Evolutionary conservation across 257 asterid species (phyloP).

Genomic region (Henckelia pumila): DNA sequence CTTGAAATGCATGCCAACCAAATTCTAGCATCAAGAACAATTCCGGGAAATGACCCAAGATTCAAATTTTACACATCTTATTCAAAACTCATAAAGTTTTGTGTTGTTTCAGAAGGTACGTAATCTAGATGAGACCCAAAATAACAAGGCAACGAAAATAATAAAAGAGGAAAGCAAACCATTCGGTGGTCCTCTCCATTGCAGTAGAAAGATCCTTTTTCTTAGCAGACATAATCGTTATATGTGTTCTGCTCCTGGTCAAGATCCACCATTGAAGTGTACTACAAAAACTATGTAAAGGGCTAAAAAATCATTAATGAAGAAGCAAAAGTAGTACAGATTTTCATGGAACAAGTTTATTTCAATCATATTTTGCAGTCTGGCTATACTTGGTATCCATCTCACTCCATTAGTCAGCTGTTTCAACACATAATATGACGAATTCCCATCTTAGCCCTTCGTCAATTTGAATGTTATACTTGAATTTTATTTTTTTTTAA

Average conservation of each 20-base stretch:
- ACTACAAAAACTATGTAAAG: slow-evolving; percentile 13
- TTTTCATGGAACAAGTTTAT: neutral
- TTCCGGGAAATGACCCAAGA: neutral
- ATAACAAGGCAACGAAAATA: neutral
- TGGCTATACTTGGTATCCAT: neutral
- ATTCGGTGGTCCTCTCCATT: slow-evolving; percentile 84
- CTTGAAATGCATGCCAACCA: neutral
- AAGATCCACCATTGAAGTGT: slow-evolving; percentile 29
- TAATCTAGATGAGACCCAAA: too few species aligned
- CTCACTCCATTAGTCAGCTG: slow-evolving; percentile 6
- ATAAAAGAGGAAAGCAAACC: slow-evolving; percentile 38
- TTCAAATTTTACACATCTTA: neutral
- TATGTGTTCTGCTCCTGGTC: slow-evolving; percentile 22
- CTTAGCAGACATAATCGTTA: slow-evolving; percentile 44
- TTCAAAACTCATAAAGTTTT: neutral
- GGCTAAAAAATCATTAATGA: neutral
- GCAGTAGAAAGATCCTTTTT: slow-evolving; percentile 72
- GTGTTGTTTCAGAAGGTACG: too few species aligned
- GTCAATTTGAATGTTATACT: too few species aligned
- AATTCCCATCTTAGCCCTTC: slow-evolving; percentile 34
- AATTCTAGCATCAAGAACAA: neutral
- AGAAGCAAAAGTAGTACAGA: neutral
- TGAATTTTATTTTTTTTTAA: too few species aligned
- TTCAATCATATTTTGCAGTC: slow-evolving; percentile 9
- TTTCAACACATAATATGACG: neutral